Evolutionary conservation across 2,329 filamentous ascomycete species (phyloP).

Genomic region (Nectriaceae sp.): DNA sequence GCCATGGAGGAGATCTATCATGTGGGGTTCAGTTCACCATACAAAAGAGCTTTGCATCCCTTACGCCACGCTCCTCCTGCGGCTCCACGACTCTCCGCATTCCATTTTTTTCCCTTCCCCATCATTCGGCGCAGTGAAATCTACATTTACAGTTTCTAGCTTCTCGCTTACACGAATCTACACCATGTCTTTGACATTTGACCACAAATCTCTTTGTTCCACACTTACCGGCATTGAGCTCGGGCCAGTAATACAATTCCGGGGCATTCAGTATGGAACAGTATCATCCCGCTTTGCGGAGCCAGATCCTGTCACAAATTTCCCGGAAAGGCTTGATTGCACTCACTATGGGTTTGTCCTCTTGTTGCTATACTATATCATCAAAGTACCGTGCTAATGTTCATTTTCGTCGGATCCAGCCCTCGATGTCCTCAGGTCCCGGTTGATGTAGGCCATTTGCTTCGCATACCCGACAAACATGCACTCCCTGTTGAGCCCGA

Average conservation of each 20-base stretch:
- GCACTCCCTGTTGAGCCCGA: conserved; percentile 30
- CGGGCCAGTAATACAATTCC: neutral
- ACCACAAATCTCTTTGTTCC: neutral
- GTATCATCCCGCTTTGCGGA: neutral
- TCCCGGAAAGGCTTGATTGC: neutral
- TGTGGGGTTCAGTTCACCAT: too few relatives aligned
- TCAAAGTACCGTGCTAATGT: neutral
- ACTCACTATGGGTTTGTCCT: neutral
- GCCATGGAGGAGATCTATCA: too few relatives aligned
- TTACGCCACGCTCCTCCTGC: too few relatives aligned
- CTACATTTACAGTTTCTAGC: too few relatives aligned
- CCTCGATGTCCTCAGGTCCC: conserved; percentile 43
- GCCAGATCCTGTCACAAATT: neutral
- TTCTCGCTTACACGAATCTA: neutral
- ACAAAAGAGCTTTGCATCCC: too few relatives aligned
- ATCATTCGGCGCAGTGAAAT: too few relatives aligned
- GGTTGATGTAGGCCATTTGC: conserved; percentile 43
- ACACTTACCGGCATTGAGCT: conserved; percentile 1
- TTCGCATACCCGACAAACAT: conserved; percentile 42
- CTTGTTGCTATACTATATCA: neutral
- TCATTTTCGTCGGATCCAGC: conserved; percentile 22
- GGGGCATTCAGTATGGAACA: conserved; percentile 1
- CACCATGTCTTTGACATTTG: neutral
- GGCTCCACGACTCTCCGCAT: too few relatives aligned
- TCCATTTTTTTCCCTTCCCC: too few relatives aligned